Evolutionary conservation across 1,284 basidiomycete species (phyloP).

Genomic region (Athelia sp.): DNA sequence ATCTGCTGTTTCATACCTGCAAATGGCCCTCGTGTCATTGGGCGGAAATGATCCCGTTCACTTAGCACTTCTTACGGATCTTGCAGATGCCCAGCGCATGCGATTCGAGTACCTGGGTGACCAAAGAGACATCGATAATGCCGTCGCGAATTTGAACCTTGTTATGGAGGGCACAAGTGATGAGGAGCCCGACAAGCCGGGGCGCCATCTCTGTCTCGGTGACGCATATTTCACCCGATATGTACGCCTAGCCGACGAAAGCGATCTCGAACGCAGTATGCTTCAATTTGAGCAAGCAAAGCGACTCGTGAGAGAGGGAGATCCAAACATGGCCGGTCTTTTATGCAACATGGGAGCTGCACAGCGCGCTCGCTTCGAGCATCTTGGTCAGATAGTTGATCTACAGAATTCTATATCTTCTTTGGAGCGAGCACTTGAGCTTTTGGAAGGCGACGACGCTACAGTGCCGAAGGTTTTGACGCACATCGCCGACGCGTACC

Average conservation of each 20-base stretch:
- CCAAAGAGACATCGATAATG: not conserved
- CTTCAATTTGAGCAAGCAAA: constrained; percentile 2
- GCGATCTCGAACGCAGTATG: constrained; percentile 7
- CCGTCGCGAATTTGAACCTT: not conserved
- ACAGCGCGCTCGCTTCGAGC: constrained; percentile 5
- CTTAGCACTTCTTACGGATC: not conserved
- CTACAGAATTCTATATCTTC: constrained; percentile 7
- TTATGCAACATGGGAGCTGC: constrained; percentile 8
- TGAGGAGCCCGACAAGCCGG: not conserved
- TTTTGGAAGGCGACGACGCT: not conserved
- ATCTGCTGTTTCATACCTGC: not conserved
- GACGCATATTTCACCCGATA: constrained; percentile 3
- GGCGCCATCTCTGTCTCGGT: not conserved
- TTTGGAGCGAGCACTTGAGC: not conserved
- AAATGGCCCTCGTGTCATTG: not conserved
- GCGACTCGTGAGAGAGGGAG: constrained; percentile 2
- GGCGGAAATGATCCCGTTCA: not conserved
- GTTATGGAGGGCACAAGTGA: not conserved
- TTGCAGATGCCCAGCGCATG: not conserved
- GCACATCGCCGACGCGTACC: not conserved
- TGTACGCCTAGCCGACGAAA: constrained; percentile 4
- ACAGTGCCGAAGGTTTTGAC: not conserved
- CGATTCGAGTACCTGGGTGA: not conserved
- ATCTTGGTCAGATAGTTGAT: constrained; percentile 6
- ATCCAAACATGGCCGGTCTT: constrained; percentile 3